phyloP scores from a whole-genome alignment of 495 filamentous ascomycete genomes.

The Venustampulla echinocandica region DNA sequence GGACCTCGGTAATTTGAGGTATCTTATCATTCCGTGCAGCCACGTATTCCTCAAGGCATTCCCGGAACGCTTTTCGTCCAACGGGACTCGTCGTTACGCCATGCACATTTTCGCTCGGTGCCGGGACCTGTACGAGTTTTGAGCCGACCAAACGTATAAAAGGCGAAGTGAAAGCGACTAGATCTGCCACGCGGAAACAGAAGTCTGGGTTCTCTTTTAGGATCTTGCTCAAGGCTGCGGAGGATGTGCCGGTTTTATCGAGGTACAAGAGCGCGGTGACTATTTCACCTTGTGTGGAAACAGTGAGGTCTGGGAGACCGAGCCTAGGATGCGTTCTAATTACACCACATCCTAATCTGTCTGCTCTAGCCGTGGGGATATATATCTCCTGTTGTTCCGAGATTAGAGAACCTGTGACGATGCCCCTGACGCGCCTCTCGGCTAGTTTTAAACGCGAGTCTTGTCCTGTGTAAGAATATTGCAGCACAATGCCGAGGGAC shows the following conservation, averaged over 20 bases:
- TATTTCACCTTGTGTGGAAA: slow-evolving; percentile 13
- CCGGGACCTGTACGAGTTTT: slow-evolving; percentile 11
- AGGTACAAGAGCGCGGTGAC: slow-evolving; percentile 7
- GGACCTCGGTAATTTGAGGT: too few relatives aligned
- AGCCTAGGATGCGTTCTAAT: not conserved
- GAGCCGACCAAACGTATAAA: slow-evolving; percentile 1
- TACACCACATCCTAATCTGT: slow-evolving; percentile 13
- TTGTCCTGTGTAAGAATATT: slow-evolving; percentile 16
- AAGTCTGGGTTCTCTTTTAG: slow-evolving; percentile 10
- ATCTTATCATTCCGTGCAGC: slow-evolving; percentile 10
- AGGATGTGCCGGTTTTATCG: slow-evolving; percentile 6
- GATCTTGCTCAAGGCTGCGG: not conserved
- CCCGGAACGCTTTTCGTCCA: slow-evolving; percentile 8
- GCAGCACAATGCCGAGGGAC: slow-evolving; percentile 25
- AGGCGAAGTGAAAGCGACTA: slow-evolving; percentile 6
- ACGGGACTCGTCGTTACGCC: slow-evolving; percentile 10
- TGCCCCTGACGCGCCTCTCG: slow-evolving; percentile 2
- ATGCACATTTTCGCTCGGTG: slow-evolving; percentile 17
- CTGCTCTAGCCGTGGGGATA: slow-evolving; percentile 5
- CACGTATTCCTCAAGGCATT: slow-evolving; percentile 13
- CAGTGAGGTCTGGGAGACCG: slow-evolving; percentile 8
- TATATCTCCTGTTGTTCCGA: slow-evolving; percentile 13
- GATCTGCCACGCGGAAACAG: slow-evolving; percentile 7
- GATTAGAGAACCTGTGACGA: slow-evolving; percentile 5
- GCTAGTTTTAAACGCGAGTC: not conserved